Base-by-base conservation (phyloP, 2,329 filamentous ascomycete species). In the Pestalotiopsis sp. region DNA sequence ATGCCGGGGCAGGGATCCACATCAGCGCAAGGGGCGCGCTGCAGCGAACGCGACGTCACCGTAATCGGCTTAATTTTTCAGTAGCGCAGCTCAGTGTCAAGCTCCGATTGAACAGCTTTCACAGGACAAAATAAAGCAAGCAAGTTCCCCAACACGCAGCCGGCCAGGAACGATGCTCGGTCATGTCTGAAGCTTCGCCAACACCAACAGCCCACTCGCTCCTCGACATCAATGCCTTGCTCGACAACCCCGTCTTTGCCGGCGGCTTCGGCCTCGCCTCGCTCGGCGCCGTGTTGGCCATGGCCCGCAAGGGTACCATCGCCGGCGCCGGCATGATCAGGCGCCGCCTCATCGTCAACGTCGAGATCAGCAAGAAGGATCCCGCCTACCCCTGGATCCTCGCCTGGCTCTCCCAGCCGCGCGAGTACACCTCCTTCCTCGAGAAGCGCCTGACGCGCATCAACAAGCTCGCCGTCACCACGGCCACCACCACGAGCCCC, bases 301-400 rank as follows among this genome's bases (percentile, higher is more conserved):
- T 97, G 74, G 93, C 91, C 38, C 94, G 96, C 71, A 92, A 92
- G 76, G 93, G 93, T 41, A 80, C 92, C 69, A 88, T 95, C 69
- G 85, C 90, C 74, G 90, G 90, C 67, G 90, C 91, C n/a, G 87
- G 88, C 58, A 86, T 97, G 68, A 82, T 97, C 69, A 92, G 93
- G 64, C 91, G 92, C 66, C 93, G 95, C 63, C 90, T 99, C 82
- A 90, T 99, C 38, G 93, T 98, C 75, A 94, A 98, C 76, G 90
- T 99, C 75, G 96, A 99, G 81, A 97, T 99, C 80, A 95, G 93
- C 79, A 93, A 94, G 77, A 93, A 95, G 75, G 96, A 99, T 81
- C 90, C 94, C 59, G 95, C 95, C 1, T 99, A 98, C 79, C 91
- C 91, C 55, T 98, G 95, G 95, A 90, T 99, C 57, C 86, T 99